Evolutionary conservation across 495 filamentous ascomycete genomes (phyloP), one percentile per base, ranked within the genome.

Genomic region (Bombardia bombarda): DNA sequence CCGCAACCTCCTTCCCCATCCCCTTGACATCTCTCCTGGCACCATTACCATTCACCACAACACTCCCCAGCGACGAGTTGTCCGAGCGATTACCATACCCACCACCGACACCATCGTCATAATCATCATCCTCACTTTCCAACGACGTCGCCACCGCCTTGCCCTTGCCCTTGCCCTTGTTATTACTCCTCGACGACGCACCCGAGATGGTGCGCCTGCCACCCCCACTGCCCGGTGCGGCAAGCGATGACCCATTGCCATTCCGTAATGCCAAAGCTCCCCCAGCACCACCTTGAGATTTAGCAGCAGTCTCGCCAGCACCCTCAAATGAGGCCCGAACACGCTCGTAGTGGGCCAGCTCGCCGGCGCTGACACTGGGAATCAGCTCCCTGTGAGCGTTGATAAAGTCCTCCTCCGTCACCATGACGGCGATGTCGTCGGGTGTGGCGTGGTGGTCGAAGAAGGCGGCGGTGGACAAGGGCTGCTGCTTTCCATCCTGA

Each of bases 361-460:
- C 92, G 51, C 93, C 88, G 23, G 82, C 82, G 60, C 89, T 95
- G 33, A 98, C 93, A 63, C 80, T 86, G 13, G 87, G 87, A n/a
- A 96, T 80, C 32, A 98, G 74, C 60, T 98, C 93, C 25, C 65
- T 63, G 43, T 87, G 79, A 0, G 92, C 92, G 31, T 75, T 72
- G 7, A 79, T 49, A 60, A 98, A 98, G 61, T 98, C 92, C 24
- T 83, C 74, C 55, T 94, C 89, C 3, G 77, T 83, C 14, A 98
- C 92, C 67, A 82, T 79, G 51, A 97, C 89, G 13, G 77, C 74
- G 1, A 87, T 78, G 64, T 98, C 92, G 9, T 86, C 86, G 23
- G 78, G 71, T 0, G 74, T 86, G 18, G 92, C 87, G 38, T 86
- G 68, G 60, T 96, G 89, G 52, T 98, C 92, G 51, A 97, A 97